phyloP scores from a whole-genome alignment of 768 basidiomycete genomes.

The Guyanaporus albipodus region DNA sequence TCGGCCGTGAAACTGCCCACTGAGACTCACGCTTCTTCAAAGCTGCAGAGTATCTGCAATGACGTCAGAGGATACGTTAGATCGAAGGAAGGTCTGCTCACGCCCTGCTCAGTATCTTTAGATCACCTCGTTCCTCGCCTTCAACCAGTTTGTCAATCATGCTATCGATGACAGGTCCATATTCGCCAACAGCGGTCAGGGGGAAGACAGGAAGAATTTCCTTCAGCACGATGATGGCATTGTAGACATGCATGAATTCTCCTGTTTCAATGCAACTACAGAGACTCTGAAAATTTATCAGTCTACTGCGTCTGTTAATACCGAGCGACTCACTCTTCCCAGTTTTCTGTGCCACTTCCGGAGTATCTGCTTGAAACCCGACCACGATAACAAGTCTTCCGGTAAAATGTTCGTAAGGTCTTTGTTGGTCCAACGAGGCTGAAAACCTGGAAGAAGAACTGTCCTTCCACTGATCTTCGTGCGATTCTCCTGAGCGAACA shows the following conservation, averaged over 20 bases:
- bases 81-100: conserved; percentile 35
- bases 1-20: conserved; percentile 39
- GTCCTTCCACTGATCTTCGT: conserved; percentile 59
- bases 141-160: conserved; percentile 66
- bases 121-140: conserved; percentile 76
- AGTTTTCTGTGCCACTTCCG: conserved; percentile 86
- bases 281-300: conserved; percentile 52
- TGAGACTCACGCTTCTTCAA: conserved; percentile 68
- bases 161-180: conserved; percentile 51
- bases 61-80: conserved; percentile 4
- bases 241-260: conserved; percentile 98
- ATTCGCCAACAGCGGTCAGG: conserved; percentile 51
- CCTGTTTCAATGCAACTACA: conserved; percentile 76
- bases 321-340: conserved; percentile 47
- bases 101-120: conserved; percentile 78
- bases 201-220: conserved; percentile 91
- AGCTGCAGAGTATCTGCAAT: conserved; percentile 62
- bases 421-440: conserved; percentile 49
- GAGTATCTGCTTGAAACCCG: conserved; percentile 62
- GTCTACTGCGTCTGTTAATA: neutral
- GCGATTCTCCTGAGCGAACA: conserved; percentile 69
- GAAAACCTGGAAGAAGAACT: conserved; percentile 66
- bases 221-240: conserved; percentile 90
- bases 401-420: conserved; percentile 34
- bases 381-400: conserved; percentile 64